Conservation (phyloP, 2,329 filamentous ascomycete species). For the Paraconiothyrium sp. region DNA sequence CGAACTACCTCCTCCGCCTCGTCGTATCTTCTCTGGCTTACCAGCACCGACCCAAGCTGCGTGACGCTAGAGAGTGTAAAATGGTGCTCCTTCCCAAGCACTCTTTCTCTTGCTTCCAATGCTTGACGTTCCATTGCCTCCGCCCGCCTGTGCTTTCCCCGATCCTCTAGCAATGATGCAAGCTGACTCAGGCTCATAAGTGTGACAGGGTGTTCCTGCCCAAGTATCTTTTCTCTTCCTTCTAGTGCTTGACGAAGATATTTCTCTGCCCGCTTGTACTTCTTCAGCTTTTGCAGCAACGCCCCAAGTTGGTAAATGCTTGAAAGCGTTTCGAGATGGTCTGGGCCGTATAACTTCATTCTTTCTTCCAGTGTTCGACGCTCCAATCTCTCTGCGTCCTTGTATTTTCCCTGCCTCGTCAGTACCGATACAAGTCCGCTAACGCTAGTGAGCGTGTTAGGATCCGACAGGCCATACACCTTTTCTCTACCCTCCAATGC, state of each 20-base stretch:
- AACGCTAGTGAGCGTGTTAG: neutral
- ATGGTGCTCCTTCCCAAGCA: conserved; percentile 5
- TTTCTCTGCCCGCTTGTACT: neutral
- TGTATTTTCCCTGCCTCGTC: conserved; percentile 7
- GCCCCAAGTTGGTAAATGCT: neutral
- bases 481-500: neutral
- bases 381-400: conserved; percentile 18
- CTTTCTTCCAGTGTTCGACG: conserved; percentile 15
- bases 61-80: neutral
- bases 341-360: conserved; percentile 11
- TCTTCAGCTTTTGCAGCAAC: neutral
- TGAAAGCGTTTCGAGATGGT: conserved; percentile 12
- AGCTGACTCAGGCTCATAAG: neutral
- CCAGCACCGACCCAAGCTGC: neutral
- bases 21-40: neutral
- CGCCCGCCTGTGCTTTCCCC: neutral
- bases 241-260: neutral
- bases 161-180: neutral
- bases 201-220: neutral
- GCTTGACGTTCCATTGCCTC: neutral
- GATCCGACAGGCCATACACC: neutral
- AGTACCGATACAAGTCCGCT: conserved; percentile 5
- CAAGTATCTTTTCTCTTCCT: neutral
- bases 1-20: conserved; percentile 1
- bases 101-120: neutral